These are phyloP conservation scores for Metschnikowia arizonensis DNA, from an alignment of 805 yeast species.

Conservation along the genomic window DNA sequence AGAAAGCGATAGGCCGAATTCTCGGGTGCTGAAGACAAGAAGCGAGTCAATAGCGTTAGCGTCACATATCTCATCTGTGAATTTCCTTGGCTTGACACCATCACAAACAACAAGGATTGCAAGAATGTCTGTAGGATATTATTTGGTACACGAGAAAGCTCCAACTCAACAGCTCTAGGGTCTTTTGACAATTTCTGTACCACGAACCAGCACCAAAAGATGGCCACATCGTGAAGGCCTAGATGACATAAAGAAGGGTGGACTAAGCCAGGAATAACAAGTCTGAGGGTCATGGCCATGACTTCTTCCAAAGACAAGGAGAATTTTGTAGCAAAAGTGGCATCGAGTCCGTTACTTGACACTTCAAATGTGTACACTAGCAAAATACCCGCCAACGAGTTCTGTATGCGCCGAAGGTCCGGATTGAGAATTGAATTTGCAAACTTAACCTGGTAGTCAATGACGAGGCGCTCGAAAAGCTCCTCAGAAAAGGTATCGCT, in stretches of 20 bases:
- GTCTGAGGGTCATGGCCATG: slow-evolving; percentile 23
- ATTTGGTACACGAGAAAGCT: slow-evolving; percentile 30
- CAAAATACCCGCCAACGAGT: slow-evolving; percentile 28
- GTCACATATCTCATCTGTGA: slow-evolving; percentile 39
- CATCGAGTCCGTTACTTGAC: slow-evolving; percentile 6
- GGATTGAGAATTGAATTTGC: slow-evolving; percentile 23
- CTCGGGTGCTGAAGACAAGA: slow-evolving; percentile 58
- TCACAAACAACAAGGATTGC: slow-evolving; percentile 27
- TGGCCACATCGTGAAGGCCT: slow-evolving; percentile 26
- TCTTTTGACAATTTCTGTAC: slow-evolving; percentile 19
- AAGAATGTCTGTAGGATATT: slow-evolving; percentile 27
- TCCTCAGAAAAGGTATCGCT: slow-evolving; percentile 30
- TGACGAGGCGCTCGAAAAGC: slow-evolving; percentile 38
- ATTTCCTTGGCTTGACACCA: slow-evolving; percentile 7
- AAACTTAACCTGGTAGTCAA: slow-evolving; percentile 38
- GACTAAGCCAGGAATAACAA: slow-evolving; percentile 35
- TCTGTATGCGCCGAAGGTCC: slow-evolving; percentile 25
- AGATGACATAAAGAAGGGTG: slow-evolving; percentile 19
- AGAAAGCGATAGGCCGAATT: slow-evolving; percentile 55
- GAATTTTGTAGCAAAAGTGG: neutral
- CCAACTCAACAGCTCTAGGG: slow-evolving; percentile 23
- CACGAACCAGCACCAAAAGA: slow-evolving; percentile 40
- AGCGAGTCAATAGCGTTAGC: slow-evolving; percentile 59
- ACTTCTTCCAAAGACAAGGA: slow-evolving; percentile 19
- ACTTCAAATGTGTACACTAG: slow-evolving; percentile 16